A percentile compares a stretch with the other conserved stretches of the same genome.
Evolutionary conservation across 2,329 filamentous ascomycete species (phyloP).

Genomic region (Colletotrichum tabaci): DNA sequence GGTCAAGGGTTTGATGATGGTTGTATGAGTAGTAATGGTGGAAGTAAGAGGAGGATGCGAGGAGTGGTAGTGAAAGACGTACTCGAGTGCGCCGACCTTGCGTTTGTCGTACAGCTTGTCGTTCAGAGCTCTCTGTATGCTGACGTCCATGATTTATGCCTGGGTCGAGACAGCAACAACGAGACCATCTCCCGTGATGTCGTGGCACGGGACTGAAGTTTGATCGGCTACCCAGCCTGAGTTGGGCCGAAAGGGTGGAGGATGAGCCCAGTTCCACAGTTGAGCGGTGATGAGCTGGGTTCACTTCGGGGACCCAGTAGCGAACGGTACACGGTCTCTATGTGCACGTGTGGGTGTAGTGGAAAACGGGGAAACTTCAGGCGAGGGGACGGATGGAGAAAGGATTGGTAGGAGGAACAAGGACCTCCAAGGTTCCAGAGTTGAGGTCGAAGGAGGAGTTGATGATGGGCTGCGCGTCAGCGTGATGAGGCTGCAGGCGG

Average conservation of each 20-base stretch:
- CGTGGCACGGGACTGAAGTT: slow-evolving; percentile 1
- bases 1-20: background rate
- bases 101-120: slow-evolving; percentile 99
- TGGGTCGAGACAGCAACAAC: slow-evolving; percentile 16
- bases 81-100: slow-evolving; percentile 97
- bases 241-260: slow-evolving; percentile 14
- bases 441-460: background rate
- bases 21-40: background rate
- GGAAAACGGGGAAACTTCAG: background rate
- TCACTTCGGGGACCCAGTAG: slow-evolving; percentile 16
- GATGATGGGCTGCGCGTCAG: background rate
- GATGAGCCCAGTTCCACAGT: slow-evolving; percentile 11
- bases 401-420: background rate
- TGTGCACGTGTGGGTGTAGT: background rate
- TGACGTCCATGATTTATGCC: slow-evolving; percentile 79
- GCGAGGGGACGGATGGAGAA: background rate
- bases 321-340: background rate
- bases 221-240: background rate
- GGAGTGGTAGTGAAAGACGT: slow-evolving; percentile 58
- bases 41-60: background rate
- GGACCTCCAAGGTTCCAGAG: background rate
- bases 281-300: slow-evolving; percentile 14
- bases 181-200: slow-evolving; percentile 21
- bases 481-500: slow-evolving; percentile 10
- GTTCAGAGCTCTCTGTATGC: slow-evolving; percentile 91